Conservation (phyloP, 2,329 filamentous ascomycete genomes). For the Aspergillus arachidicola region DNA sequence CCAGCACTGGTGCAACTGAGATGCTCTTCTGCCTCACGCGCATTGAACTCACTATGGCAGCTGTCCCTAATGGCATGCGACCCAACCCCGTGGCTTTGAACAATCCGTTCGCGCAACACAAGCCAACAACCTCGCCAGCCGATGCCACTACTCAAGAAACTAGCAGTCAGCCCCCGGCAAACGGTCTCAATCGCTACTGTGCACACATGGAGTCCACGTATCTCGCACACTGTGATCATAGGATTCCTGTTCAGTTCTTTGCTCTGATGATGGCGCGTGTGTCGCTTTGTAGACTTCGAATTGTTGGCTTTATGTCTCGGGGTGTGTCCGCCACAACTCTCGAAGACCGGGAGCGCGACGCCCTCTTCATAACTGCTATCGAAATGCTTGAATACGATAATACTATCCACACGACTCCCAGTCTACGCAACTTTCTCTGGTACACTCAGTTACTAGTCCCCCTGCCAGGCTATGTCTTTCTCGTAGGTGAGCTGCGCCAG, state of each 20-base stretch:
- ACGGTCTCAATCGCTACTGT: conserved; percentile 41
- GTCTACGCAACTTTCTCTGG: neutral
- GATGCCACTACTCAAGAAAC: neutral
- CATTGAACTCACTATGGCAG: conserved; percentile 15
- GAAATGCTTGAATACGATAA: neutral
- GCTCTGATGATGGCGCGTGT: conserved; percentile 61
- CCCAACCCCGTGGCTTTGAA: conserved; percentile 23
- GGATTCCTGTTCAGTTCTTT: conserved; percentile 62
- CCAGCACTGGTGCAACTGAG: conserved; percentile 39
- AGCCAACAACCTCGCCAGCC: neutral
- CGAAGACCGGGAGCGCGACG: neutral
- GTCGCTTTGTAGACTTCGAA: conserved; percentile 49
- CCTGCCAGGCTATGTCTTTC: neutral
- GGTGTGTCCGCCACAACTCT: neutral
- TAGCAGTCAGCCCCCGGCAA: conserved; percentile 23
- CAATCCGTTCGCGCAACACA: neutral
- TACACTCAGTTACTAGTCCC: neutral
- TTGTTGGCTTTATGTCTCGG: neutral
- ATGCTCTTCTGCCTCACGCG: conserved; percentile 42
- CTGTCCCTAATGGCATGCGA: conserved; percentile 8
- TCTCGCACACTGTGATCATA: conserved; percentile 59
- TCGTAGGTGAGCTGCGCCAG: neutral
- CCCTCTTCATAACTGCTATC: neutral
- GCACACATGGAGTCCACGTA: conserved; percentile 60
- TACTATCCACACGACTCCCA: neutral